Evolutionary conservation across 176 grass and related monocot genomes (phyloP), one percentile per base, ranked within the genome.

Genomic region (Aegilops umbellulata): DNA sequence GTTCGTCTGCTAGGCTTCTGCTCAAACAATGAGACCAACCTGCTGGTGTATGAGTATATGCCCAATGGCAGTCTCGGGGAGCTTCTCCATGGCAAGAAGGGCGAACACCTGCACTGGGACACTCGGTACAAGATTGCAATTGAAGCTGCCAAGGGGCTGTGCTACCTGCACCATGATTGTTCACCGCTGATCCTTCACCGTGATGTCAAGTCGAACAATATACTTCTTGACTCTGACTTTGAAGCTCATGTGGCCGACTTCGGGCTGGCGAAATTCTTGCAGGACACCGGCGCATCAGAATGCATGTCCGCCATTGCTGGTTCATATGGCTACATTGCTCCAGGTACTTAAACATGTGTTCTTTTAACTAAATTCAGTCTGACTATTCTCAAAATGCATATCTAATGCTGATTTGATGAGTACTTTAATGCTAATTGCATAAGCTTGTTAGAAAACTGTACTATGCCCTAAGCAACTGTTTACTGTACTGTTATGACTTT

Each of bases 101-200:
- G 93, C 0, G 92, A 89, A 2, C 92, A 95, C 74, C 76, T 98
- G 71, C 92, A 91, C 2, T 98, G 96, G 96, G 91, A 95, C 38
- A 94, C 93, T 53, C 72, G 96, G 64, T 94, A 91, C 81, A 98
- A 94, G 82, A 92, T 98, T 24, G 96, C 96, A 12, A 75, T 94
- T 8, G 96, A 98, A 71, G 86, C 96, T 76, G 96, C 96, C 16
- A 98, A 98, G 86, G 96, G 96, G 44, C 88, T 98, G 10, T 98
- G 96, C 90, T 98, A 98, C 84, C 71, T 98, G 87, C 96, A 98
- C 88, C 96, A 98, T 85, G 96, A 98, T 80, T 98, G 96, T 81
- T 95, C 93, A 2, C 96, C 96, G 0, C 8, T 94, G 79, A 98
- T 98, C 44, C 93, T 98, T 63, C 96, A 98, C 80, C 90, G 96